These are phyloP conservation scores for Rubia peregrina DNA, from an alignment of 305 asterid genomes.

Conservation along the genomic window DNA sequence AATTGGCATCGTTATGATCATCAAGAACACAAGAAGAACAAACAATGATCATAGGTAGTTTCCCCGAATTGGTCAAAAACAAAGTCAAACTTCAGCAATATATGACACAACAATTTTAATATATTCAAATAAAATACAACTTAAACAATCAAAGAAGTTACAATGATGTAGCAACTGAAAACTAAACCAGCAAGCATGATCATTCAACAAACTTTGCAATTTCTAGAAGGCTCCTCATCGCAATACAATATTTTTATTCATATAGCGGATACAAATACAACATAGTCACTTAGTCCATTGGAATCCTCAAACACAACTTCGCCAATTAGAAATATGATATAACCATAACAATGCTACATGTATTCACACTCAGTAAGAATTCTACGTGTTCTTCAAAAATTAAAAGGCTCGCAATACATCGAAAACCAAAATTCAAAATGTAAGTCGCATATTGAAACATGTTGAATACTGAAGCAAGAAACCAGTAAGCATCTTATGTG, in stretches of 20 bases:
- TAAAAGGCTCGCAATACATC: background rate
- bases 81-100: too few species aligned
- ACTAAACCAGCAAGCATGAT: background rate
- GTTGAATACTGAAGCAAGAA: slow-evolving; percentile 77
- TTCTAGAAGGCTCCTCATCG: background rate
- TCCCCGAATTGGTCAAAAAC: too few species aligned
- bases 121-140: too few species aligned
- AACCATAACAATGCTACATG: background rate
- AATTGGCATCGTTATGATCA: background rate
- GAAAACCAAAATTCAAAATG: background rate
- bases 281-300: background rate
- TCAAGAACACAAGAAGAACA: too few species aligned
- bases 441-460: background rate
- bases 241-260: background rate
- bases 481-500: slow-evolving; percentile 40
- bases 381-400: too few species aligned
- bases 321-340: background rate
- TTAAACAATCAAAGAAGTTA: too few species aligned
- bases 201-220: background rate
- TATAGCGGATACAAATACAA: background rate
- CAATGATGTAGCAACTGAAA: background rate
- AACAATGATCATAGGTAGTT: too few species aligned
- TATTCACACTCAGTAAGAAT: too few species aligned
- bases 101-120: too few species aligned
- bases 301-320: background rate